A percentile compares a stretch with the other conserved stretches of the same genome.
Evolutionary conservation across 2,329 filamentous ascomycete genomes (phyloP).

Genomic region (Akanthomyces dipterigenus): DNA sequence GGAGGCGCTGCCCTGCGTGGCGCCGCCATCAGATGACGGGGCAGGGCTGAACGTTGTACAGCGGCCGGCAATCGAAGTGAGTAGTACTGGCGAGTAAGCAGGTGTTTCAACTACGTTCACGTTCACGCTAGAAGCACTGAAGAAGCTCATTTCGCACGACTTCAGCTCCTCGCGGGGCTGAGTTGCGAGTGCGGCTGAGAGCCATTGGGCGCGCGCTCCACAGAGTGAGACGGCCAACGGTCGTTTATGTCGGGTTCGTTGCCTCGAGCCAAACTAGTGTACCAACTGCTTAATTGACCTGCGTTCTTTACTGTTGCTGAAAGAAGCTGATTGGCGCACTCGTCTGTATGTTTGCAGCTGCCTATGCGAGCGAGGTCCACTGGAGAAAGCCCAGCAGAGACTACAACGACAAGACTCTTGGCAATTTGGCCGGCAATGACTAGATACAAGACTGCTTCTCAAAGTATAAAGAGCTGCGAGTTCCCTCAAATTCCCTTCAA

Average conservation of each 20-base stretch:
- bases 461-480: too few species aligned
- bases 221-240: not conserved
- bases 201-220: not conserved
- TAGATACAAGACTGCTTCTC: too few species aligned
- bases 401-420: too few species aligned
- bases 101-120: too few species aligned
- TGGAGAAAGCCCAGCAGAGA: too few species aligned
- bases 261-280: not conserved
- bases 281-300: too few species aligned
- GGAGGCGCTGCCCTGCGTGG: not conserved
- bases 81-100: not conserved
- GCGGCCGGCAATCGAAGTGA: not conserved
- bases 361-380: too few species aligned
- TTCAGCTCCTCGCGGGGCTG: not conserved
- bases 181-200: not conserved
- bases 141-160: not conserved
- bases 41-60: not conserved
- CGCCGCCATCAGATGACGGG: not conserved
- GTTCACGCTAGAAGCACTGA: not conserved
- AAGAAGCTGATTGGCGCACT: not conserved
- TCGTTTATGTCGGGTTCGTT: not conserved
- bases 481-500: too few species aligned
- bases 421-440: too few species aligned
- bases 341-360: too few species aligned
- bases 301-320: not conserved